Percentiles rank a stretch among this genome's conserved stretches.
Conservation (phyloP, 495 filamentous ascomycete genomes). For the Elasticomyces elasticus region DNA sequence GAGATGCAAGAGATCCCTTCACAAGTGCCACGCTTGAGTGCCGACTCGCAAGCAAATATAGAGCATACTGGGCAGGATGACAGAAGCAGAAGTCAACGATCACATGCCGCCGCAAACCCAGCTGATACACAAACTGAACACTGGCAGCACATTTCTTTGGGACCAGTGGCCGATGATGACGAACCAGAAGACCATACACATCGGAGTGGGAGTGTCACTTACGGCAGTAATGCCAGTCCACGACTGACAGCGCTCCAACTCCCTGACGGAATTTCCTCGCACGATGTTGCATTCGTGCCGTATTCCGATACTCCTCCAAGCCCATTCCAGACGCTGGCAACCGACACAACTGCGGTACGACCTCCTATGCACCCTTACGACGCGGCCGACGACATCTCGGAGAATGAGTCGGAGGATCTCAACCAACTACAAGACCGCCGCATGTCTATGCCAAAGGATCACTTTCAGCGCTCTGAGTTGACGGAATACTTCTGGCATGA, state of each 20-base stretch:
- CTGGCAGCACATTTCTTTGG: too few relatives aligned
- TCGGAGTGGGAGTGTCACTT: too few relatives aligned
- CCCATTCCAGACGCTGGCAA: neutral
- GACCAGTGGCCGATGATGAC: too few relatives aligned
- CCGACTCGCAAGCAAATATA: too few relatives aligned
- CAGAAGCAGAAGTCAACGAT: too few relatives aligned
- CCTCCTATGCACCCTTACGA: neutral
- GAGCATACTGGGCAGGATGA: too few relatives aligned
- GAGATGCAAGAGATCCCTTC: neutral
- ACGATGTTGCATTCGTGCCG: neutral
- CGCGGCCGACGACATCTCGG: neutral
- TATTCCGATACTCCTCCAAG: neutral
- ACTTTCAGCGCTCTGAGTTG: constrained; percentile 39
- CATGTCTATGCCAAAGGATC: constrained; percentile 15
- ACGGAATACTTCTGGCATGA: constrained; percentile 41
- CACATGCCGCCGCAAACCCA: too few relatives aligned
- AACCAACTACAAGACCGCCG: neutral
- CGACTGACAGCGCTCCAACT: neutral
- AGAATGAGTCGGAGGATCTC: neutral
- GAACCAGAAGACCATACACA: too few relatives aligned
- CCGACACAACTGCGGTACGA: neutral
- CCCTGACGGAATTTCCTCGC: neutral
- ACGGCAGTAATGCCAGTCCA: too few relatives aligned
- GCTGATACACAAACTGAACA: too few relatives aligned
- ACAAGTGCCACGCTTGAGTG: too few relatives aligned